These are phyloP conservation scores for Skeletonema marinoi DNA, from an alignment of 108 stramenopile species.

Conservation along the genomic window DNA sequence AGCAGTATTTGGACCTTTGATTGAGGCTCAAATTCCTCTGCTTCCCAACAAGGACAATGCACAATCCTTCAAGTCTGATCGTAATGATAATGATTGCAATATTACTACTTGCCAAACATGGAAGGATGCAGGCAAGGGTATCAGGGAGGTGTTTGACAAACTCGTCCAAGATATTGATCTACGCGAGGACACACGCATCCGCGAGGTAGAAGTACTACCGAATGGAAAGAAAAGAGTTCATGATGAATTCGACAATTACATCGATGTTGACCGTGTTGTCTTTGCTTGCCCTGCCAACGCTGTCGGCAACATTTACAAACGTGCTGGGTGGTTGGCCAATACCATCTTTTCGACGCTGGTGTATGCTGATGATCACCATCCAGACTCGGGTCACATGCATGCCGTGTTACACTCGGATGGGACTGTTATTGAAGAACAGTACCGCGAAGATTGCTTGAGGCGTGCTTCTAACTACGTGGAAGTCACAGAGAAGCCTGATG, in stretches of 20 bases:
- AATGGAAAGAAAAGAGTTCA: constrained; percentile 54
- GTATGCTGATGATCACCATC: constrained; percentile 66
- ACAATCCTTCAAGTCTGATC: constrained; percentile 29
- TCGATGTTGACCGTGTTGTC: constrained; percentile 59
- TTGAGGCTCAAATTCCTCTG: constrained; percentile 60
- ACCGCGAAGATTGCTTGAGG: constrained; percentile 46
- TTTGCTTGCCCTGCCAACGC: constrained; percentile 61
- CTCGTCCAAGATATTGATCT: constrained; percentile 52
- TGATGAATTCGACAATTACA: constrained; percentile 51
- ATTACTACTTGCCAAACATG: constrained; percentile 61
- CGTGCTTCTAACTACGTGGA: constrained; percentile 60
- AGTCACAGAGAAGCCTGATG: constrained; percentile 51
- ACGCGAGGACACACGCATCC: constrained; percentile 50
- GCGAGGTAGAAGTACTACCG: constrained; percentile 44
- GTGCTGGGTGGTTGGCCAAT: constrained; percentile 44
- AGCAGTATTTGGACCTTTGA: constrained; percentile 60
- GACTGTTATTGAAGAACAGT: constrained; percentile 50
- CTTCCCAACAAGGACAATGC: constrained; percentile 46
- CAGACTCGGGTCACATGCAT: constrained; percentile 63
- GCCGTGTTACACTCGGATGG: constrained; percentile 59
- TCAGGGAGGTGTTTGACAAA: constrained; percentile 53
- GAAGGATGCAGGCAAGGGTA: constrained; percentile 65
- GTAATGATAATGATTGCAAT: constrained; percentile 50
- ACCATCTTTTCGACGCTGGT: constrained; percentile 48
- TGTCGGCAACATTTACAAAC: constrained; percentile 54